phyloP scores from a whole-genome alignment of 495 filamentous ascomycete genomes.

The Penicillium roqueforti region DNA sequence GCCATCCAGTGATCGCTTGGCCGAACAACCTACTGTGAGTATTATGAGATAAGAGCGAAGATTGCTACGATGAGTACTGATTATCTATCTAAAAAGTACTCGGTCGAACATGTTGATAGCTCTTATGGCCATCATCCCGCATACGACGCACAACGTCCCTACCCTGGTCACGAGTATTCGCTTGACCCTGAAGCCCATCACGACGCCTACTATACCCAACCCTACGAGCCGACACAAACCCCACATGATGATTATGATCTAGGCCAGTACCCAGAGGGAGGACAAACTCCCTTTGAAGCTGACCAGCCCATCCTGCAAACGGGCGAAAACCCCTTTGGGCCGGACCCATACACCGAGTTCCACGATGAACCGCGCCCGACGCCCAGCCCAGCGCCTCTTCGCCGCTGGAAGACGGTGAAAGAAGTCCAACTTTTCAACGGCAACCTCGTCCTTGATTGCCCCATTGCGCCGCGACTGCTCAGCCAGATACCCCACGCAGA shows the following conservation, averaged over 20 bases:
- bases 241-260: constrained; percentile 57
- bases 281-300: constrained; percentile 55
- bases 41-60: neutral
- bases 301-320: constrained; percentile 55
- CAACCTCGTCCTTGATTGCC: constrained; percentile 96
- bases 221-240: constrained; percentile 60
- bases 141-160: constrained; percentile 50
- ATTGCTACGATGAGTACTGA: neutral
- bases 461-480: constrained; percentile 83
- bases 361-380: constrained; percentile 46
- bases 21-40: constrained; percentile 69
- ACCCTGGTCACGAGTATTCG: constrained; percentile 59
- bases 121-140: constrained; percentile 66
- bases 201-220: constrained; percentile 78
- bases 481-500: constrained; percentile 78
- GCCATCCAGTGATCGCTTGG: constrained; percentile 64
- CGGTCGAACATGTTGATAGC: constrained; percentile 69
- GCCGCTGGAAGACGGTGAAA: constrained; percentile 97
- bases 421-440: constrained; percentile 95
- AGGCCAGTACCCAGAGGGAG: constrained; percentile 46
- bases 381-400: constrained; percentile 64
- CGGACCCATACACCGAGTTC: constrained; percentile 48
- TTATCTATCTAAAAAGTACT: constrained; percentile 51
- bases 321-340: constrained; percentile 52
- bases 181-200: constrained; percentile 80